Evolutionary conservation across 176 grass and related monocot genomes (phyloP).

Genomic region (Raddia guianensis): DNA sequence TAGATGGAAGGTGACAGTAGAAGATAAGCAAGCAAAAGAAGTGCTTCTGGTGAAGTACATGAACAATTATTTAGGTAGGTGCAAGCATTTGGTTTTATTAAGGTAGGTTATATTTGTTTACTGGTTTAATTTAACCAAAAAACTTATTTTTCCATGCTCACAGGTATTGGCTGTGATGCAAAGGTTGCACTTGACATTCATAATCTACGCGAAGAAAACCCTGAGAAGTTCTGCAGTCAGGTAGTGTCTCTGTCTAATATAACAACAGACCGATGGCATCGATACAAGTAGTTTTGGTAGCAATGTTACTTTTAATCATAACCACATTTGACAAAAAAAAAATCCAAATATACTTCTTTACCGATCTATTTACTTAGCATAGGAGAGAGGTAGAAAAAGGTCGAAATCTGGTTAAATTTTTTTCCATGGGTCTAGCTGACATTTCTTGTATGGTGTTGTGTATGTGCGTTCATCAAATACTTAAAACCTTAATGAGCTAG

Average conservation of each 20-base stretch:
- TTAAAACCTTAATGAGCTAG: neutral
- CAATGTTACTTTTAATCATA: too few relatives aligned
- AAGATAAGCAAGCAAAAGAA: slow-evolving; percentile 51
- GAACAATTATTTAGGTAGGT: slow-evolving; percentile 80
- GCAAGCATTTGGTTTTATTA: slow-evolving; percentile 1
- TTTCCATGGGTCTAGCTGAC: neutral
- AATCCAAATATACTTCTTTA: too few relatives aligned
- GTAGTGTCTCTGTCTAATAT: slow-evolving; percentile 33
- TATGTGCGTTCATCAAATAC: neutral
- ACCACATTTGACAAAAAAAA: too few relatives aligned
- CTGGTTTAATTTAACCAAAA: neutral
- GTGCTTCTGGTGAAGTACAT: slow-evolving; percentile 59
- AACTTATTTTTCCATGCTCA: slow-evolving; percentile 36
- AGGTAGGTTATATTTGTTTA: neutral
- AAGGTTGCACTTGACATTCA: slow-evolving; percentile 96
- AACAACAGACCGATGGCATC: neutral
- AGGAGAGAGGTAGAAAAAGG: too few relatives aligned
- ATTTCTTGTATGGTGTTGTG: neutral
- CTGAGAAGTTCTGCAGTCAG: slow-evolving; percentile 94
- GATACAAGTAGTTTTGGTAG: too few relatives aligned
- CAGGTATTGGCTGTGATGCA: slow-evolving; percentile 93
- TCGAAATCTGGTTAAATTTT: too few relatives aligned
- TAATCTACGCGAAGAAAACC: slow-evolving; percentile 90
- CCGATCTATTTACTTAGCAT: too few relatives aligned
- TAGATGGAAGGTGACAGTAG: slow-evolving; percentile 74